Conservation (phyloP, 148 eudicot genomes). For the Rhododendron mucronatum region DNA sequence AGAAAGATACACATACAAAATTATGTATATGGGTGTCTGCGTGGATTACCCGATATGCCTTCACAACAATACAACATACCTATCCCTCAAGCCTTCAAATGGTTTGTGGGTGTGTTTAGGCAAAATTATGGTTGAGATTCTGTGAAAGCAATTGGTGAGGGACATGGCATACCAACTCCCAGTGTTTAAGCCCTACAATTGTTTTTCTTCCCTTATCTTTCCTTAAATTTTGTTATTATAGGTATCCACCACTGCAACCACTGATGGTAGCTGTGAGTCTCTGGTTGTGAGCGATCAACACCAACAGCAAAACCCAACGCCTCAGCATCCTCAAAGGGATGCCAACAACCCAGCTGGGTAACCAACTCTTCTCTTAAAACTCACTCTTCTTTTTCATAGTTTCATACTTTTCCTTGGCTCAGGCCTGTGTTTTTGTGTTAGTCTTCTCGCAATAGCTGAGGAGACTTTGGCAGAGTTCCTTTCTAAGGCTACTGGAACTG, state of each 20-base stretch:
- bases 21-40: not conserved
- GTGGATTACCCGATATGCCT: not conserved
- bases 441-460: slow-evolving; percentile 62
- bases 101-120: not conserved
- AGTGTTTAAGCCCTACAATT: not conserved
- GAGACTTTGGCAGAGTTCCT: slow-evolving; percentile 64
- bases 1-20: not conserved
- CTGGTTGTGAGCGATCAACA: slow-evolving; percentile 54
- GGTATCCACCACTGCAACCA: slow-evolving; percentile 43
- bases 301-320: slow-evolving; percentile 51
- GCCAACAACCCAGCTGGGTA: slow-evolving; percentile 61
- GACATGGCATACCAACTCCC: not conserved
- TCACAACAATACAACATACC: not conserved
- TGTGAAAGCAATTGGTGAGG: not conserved
- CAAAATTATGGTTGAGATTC: not conserved
- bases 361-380: not conserved
- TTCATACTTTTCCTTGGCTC: not conserved
- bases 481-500: slow-evolving; percentile 64
- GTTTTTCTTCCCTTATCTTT: not conserved
- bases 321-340: slow-evolving; percentile 35
- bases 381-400: not conserved
- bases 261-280: slow-evolving; percentile 58
- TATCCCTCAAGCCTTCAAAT: not conserved
- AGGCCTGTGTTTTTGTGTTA: not conserved
- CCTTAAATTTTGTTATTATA: not conserved